Conservation (phyloP, 371 early-diverging fungal genomes). For the Mortierella sp. region DNA sequence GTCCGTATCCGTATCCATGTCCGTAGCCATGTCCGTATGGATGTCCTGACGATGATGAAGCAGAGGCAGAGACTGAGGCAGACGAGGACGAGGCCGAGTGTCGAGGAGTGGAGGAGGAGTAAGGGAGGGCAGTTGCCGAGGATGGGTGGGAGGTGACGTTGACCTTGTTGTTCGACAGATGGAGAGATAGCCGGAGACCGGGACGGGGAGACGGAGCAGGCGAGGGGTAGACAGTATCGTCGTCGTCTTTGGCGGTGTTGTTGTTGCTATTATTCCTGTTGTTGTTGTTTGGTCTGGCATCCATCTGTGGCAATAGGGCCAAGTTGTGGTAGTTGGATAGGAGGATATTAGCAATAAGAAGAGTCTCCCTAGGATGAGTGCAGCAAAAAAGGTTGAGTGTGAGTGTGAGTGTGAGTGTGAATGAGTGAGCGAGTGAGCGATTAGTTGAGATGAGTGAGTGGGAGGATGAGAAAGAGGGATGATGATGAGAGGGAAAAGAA, state of each 20-base stretch:
- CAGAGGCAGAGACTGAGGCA: slow-evolving; percentile 14
- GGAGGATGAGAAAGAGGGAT: background rate
- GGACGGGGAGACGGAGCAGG: slow-evolving; percentile 50
- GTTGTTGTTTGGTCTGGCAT: background rate
- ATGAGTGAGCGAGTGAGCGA: background rate
- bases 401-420: too few species aligned
- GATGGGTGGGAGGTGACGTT: slow-evolving; percentile 33
- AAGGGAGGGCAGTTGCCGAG: slow-evolving; percentile 24
- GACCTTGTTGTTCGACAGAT: slow-evolving; percentile 38
- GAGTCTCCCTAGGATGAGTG: background rate
- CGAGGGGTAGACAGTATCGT: slow-evolving; percentile 42
- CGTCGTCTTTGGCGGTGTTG: background rate
- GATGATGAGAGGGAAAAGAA: background rate
- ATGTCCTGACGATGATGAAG: slow-evolving; percentile 5
- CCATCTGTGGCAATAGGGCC: background rate
- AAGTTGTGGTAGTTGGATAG: background rate
- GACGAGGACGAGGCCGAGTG: slow-evolving; percentile 18
- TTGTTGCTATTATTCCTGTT: background rate
- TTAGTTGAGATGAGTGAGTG: background rate
- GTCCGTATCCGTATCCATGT: background rate
- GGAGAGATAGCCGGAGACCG: slow-evolving; percentile 45
- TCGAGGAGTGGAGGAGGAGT: slow-evolving; percentile 28
- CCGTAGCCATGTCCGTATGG: background rate
- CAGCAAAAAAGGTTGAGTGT: background rate
- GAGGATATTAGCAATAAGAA: background rate